A percentile compares a stretch with the other conserved stretches of the same genome.
Evolutionary conservation across 306 rosid genomes (phyloP).

Genomic region (Prunus davidiana): DNA sequence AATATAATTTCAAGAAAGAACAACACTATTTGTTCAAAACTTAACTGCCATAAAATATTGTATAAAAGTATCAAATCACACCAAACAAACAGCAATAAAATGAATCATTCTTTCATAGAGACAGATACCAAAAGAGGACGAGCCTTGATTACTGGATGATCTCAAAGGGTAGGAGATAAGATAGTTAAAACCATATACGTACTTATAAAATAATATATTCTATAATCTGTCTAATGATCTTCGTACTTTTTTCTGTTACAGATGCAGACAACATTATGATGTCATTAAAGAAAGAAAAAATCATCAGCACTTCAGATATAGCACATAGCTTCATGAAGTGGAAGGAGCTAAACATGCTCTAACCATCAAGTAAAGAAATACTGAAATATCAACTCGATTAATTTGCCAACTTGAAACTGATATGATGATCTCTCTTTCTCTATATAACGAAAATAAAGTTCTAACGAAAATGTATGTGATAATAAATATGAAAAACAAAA

Average conservation of each 20-base stretch:
- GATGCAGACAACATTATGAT: background rate
- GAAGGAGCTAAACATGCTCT: no score
- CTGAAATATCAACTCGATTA: no score
- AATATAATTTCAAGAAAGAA: background rate
- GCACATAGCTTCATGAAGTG: no score
- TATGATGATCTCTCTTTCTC: no score
- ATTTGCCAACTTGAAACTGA: no score
- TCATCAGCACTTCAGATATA: background rate
- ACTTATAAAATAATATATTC: background rate
- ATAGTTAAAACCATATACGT: no score
- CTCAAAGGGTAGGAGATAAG: background rate
- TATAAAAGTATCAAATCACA: background rate
- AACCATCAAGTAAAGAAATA: no score
- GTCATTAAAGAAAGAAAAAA: background rate
- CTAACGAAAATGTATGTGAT: no score
- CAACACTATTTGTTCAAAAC: background rate
- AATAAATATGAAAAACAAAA: no score
- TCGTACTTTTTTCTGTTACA: background rate
- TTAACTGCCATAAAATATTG: background rate
- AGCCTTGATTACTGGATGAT: background rate
- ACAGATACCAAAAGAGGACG: background rate
- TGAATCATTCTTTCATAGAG: background rate
- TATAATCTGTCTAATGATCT: background rate
- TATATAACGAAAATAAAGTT: no score
- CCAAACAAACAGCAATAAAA: background rate